Base-by-base conservation (phyloP, 768 basidiomycete genomes). In the Boletus huronensis region DNA sequence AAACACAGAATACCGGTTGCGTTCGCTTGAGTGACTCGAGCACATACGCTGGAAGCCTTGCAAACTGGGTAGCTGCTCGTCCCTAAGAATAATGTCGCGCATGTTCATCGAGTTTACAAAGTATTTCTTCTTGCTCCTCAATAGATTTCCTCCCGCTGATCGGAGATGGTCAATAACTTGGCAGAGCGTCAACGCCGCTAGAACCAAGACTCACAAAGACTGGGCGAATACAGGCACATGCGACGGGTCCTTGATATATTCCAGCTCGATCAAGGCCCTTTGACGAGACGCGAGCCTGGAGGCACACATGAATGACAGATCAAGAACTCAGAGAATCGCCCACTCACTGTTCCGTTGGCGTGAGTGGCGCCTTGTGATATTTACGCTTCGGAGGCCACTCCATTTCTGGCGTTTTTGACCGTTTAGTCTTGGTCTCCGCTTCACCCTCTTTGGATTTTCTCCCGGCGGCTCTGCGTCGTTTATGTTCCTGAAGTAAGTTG, bases 301-400 rank as follows among this genome's bases (percentile, higher is more conserved):
- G 23, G 28, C 13, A 41, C 35, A 26, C 17, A n/a, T 49, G 35
- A 53, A 32, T 10, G 23, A 35, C 3, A 7, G 0, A 32, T 43
- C 50, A 17, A 25, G 16, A 48, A 50, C 42, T 3, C 3, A 45
- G 16, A 13, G n/a, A 21, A 19, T 2, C 9, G 31, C n/a, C 40
- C 14, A 70, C 78, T 55, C 57, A 84, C 87, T 82, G 80, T 57
- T 79, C 73, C 55, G 74, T 73, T 7, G 80, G 78, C 10, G 74
- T 80, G 1, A 66, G 75, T 14, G 72, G 76, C 10, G 70, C 48
- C 63, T 61, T 74, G 68, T 87, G 85, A 54, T 85, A 84, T 50
- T 70, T 78, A 13, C 87, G 75, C 50, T 71, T 74, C 1, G 88
- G 88, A 1, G 88, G 88, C 87, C 87, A 89, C 52, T 77, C 71